Evolutionary conservation across 2,329 filamentous ascomycete species (phyloP), one percentile per base, ranked within the genome.

Genomic region (Pseudocercospora eumusae): DNA sequence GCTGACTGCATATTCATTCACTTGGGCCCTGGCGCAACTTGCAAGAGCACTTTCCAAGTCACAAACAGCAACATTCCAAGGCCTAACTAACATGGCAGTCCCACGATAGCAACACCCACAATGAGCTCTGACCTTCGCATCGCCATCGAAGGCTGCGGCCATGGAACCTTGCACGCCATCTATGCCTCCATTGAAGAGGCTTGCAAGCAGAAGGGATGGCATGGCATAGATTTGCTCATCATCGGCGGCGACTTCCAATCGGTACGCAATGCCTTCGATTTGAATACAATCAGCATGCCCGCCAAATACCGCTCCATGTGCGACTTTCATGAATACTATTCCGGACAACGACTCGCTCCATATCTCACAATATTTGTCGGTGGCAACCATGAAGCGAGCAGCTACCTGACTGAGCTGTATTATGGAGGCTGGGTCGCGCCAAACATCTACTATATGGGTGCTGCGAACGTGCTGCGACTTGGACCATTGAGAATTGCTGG

Each of bases 231-330:
- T 75, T 78, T 97, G 10, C 79, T 99, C 68, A 96, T 99, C 71
- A 96, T 99, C 70, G 92, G 93, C 60, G 95, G 95, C 27, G 95
- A 99, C 74, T 99, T 99, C 68, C 92, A 97, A 81, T 88, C 95
- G 45, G 87, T 93, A 40, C 91, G 95, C 69, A 98, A 98, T 80
- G 87, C 91, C 9, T 84, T 88, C 66, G 95, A 99, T 75, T 82
- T 98, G 66, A 89, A 88, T 64, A 88, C 92, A 75, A 96, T 98
- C 84, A 90, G 92, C 4, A 92, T 96, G 70, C 93, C 95, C 0
- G 79, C 83, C 63, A 98, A 96, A 76, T 99, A 92, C 77, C 91
- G 91, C 66, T 81, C 85, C 47, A 87, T 99, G 71, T 92, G 91
- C 36, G 95, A 99, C 75, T 99, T 98, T 70, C 91, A 93, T 71